Evolutionary conservation across 805 yeast species (phyloP).

Genomic region (Torulaspora gathmanii): DNA sequence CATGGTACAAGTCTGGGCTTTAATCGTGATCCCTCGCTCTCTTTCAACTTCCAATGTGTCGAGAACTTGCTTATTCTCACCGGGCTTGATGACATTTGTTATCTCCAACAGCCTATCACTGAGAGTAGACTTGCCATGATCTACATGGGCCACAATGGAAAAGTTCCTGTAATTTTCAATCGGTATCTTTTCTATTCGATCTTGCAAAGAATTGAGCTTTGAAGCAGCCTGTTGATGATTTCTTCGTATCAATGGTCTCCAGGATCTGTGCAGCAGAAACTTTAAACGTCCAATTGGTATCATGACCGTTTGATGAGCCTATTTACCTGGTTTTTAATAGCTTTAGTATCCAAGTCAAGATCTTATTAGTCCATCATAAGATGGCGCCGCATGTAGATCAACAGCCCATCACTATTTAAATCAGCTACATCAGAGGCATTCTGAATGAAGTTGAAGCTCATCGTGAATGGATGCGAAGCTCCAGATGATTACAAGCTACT

Average conservation of each 20-base stretch:
- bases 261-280: slow-evolving; percentile 9
- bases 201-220: slow-evolving; percentile 36
- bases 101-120: slow-evolving; percentile 83
- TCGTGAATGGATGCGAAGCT: slow-evolving; percentile 27
- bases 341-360: background rate
- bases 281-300: slow-evolving; percentile 4
- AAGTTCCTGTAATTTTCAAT: slow-evolving; percentile 80
- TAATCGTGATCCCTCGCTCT: slow-evolving; percentile 94
- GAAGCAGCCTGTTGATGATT: slow-evolving; percentile 11
- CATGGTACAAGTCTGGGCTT: slow-evolving; percentile 97
- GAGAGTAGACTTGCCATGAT: slow-evolving; percentile 81
- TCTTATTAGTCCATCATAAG: background rate
- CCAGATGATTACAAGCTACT: slow-evolving; percentile 33
- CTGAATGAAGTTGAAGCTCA: slow-evolving; percentile 31
- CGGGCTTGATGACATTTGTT: slow-evolving; percentile 82
- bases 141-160: slow-evolving; percentile 95
- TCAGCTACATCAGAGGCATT: background rate
- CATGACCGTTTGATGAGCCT: background rate
- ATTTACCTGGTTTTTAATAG: background rate
- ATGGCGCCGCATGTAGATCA: slow-evolving; percentile 3
- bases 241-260: slow-evolving; percentile 15
- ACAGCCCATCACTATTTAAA: background rate
- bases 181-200: slow-evolving; percentile 73
- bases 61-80: slow-evolving; percentile 73
- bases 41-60: slow-evolving; percentile 92